Evolutionary conservation across 805 yeast genomes (phyloP).

Genomic region (Ogataea salicorniae): DNA sequence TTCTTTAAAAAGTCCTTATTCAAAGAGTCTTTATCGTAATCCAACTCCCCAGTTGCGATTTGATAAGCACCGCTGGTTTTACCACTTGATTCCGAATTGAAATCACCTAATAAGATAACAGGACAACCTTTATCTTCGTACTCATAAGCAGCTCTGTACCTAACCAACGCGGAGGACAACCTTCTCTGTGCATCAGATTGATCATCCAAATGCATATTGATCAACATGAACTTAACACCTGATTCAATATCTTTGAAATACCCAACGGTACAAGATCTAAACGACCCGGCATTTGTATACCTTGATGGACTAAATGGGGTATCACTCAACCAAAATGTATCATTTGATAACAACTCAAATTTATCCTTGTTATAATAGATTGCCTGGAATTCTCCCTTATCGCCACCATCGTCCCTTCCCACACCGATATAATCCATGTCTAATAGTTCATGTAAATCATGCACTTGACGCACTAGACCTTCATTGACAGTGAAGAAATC

Average conservation of each 20-base stretch:
- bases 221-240: slow-evolving; percentile 32
- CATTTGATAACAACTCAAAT: slow-evolving; percentile 36
- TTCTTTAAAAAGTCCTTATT: slow-evolving; percentile 19
- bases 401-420: slow-evolving; percentile 50
- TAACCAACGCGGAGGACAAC: slow-evolving; percentile 40
- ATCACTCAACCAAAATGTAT: slow-evolving; percentile 48
- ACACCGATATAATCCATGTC: slow-evolving; percentile 39
- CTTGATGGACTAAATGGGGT: slow-evolving; percentile 50
- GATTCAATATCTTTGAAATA: slow-evolving; percentile 27
- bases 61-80: slow-evolving; percentile 32
- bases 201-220: slow-evolving; percentile 51
- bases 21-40: slow-evolving; percentile 4
- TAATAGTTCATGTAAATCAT: slow-evolving; percentile 34
- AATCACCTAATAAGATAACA: slow-evolving; percentile 49
- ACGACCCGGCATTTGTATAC: slow-evolving; percentile 36
- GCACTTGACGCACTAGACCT: slow-evolving; percentile 40
- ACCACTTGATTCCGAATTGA: slow-evolving; percentile 46
- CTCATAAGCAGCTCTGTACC: slow-evolving; percentile 34
- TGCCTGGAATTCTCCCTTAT: slow-evolving; percentile 48
- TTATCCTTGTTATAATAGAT: slow-evolving; percentile 35
- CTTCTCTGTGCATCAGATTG: slow-evolving; percentile 40
- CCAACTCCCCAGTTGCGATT: slow-evolving; percentile 22
- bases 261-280: slow-evolving; percentile 36
- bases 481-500: slow-evolving; percentile 43
- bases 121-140: slow-evolving; percentile 28